Evolutionary conservation across 306 rosid genomes (phyloP), one percentile per base, ranked within the genome.

Genomic region (Sindora glabra): DNA sequence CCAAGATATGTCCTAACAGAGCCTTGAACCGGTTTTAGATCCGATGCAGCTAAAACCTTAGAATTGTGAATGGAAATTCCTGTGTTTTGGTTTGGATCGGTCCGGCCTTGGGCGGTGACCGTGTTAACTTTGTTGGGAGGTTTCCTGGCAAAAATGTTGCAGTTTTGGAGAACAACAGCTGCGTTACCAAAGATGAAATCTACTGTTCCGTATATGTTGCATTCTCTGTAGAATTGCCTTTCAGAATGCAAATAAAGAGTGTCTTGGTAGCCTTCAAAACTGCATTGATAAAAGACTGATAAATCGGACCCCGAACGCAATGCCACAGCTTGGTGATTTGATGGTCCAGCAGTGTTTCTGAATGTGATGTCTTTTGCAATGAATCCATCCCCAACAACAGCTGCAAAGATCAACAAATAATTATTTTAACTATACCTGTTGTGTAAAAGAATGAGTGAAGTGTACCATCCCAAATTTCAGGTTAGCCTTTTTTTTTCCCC

Each of bases 171-270:
- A 2, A 89, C 97, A 0, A 69, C 92, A 0, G 91, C 96, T 0
- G 95, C 96, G 1, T 89, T 86, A 2, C 96, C 96, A 3, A 89
- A 89, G 27, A 89, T 86, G 10, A 89, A 89, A 30, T 89, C 95
- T 1, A 89, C 95, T 0, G 96, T 89, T 11, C 96, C 96, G 10
- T 86, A 86, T 0, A 89, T 86, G 74, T 83, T 76, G 51, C 96
- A 89, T 40, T 89, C 85, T 8, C 75, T 68, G 5, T 86, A 89
- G 27, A 89, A 89, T 69, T 89, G 97, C 9, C 97, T 59, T 11
- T 81, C 74, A 0, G 97, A 80, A 26, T 79, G 69, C 10, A 83
- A 95, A 36, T 86, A 83, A 0, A 89, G 74, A 24, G 97, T 89
- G 70, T 89, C 97, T 69, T 89, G 97, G 17, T 48, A 83, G 6